Evolutionary conservation across 208 protist genomes (phyloP).

Genomic region (Acanthamoeba triangularis): DNA sequence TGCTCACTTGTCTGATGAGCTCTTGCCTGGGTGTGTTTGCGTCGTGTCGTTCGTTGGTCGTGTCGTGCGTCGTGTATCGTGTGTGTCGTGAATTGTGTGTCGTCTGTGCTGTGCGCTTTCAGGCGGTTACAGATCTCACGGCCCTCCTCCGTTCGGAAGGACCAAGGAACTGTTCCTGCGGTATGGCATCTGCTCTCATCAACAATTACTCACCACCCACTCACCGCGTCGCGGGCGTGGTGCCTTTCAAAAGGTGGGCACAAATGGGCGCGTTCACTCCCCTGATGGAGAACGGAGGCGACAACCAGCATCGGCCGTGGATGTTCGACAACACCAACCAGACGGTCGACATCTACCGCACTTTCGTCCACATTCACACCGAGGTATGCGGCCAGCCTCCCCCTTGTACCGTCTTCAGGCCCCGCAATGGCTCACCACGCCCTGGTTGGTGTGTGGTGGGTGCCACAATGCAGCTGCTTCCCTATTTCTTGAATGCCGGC

Average conservation of each 20-base stretch:
- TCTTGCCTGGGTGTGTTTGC: no score
- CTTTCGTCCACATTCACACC: constrained; percentile 76
- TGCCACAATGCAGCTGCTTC: neutral
- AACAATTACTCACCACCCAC: no score
- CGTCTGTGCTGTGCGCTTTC: neutral
- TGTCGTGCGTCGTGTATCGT: neutral
- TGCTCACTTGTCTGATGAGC: neutral
- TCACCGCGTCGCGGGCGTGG: no score
- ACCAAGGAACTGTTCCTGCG: constrained; percentile 69
- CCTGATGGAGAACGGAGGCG: constrained; percentile 82
- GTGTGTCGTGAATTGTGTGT: neutral
- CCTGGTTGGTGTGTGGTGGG: neutral
- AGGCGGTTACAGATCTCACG: constrained; percentile 8
- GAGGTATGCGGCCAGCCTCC: neutral
- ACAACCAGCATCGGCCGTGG: constrained; percentile 77
- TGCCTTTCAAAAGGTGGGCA: constrained; percentile 52
- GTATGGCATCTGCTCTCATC: neutral
- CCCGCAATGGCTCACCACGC: no score
- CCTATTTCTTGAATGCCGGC: constrained; percentile 61
- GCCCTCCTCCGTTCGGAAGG: neutral
- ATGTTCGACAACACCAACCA: constrained; percentile 70
- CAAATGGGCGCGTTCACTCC: constrained; percentile 76
- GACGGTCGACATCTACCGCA: constrained; percentile 77
- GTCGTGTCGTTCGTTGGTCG: neutral
- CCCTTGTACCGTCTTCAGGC: neutral